A percentile compares a stretch with the other conserved stretches of the same genome.
Evolutionary conservation across 148 eudicot genomes (phyloP).

Genomic region (Amaranthus hypochondriacus): DNA sequence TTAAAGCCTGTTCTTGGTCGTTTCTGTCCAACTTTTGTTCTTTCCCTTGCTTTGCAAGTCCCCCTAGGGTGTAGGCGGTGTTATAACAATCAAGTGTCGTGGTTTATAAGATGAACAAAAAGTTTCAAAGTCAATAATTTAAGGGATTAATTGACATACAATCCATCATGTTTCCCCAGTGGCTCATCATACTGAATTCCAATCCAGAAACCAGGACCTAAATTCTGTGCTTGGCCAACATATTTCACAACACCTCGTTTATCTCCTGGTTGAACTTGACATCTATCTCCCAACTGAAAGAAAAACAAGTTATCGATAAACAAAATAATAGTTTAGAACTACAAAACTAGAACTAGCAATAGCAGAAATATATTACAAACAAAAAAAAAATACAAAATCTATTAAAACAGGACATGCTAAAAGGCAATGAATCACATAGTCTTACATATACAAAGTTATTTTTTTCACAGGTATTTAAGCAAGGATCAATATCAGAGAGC

Average conservation of each 20-base stretch:
- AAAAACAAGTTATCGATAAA: slow-evolving; percentile 1
- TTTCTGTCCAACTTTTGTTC: no score
- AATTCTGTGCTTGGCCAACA: slow-evolving; percentile 80
- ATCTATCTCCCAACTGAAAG: slow-evolving; percentile 86
- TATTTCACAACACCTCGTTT: slow-evolving; percentile 85
- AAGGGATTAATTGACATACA: slow-evolving; percentile 42
- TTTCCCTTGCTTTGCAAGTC: no score
- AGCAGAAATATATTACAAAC: background rate
- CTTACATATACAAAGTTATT: background rate
- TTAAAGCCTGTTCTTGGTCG: no score
- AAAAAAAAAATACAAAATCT: background rate
- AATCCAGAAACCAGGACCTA: slow-evolving; percentile 89
- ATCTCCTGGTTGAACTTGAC: slow-evolving; percentile 93
- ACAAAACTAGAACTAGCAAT: background rate
- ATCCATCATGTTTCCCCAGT: slow-evolving; percentile 91
- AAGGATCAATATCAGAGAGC: background rate
- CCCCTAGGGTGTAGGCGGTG: no score
- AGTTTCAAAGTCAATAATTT: background rate
- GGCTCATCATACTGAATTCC: slow-evolving; percentile 97
- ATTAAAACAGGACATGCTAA: background rate
- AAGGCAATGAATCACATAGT: background rate
- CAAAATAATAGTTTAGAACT: background rate
- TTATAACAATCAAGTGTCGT: background rate
- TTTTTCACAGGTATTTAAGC: background rate
- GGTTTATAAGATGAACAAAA: slow-evolving; percentile 1